phyloP scores from a whole-genome alignment of 768 basidiomycete genomes.

The Royoungia palumana region DNA sequence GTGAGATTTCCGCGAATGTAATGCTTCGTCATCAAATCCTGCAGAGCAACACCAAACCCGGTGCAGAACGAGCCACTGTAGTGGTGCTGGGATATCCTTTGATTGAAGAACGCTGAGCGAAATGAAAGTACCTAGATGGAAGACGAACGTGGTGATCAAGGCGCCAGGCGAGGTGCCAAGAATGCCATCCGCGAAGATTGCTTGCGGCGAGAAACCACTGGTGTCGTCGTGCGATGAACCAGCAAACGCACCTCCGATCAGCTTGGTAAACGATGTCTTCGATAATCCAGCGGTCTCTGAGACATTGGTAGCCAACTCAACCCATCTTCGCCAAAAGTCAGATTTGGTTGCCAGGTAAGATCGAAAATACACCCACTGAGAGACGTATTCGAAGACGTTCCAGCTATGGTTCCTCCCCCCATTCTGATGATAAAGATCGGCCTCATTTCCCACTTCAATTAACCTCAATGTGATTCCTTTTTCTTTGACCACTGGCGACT shows the following conservation, averaged over 20 bases:
- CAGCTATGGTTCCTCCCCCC: slow-evolving; percentile 40
- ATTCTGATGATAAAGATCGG: slow-evolving; percentile 51
- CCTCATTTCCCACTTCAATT: slow-evolving; percentile 63
- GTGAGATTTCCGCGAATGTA: slow-evolving; percentile 56
- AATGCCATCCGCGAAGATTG: slow-evolving; percentile 51
- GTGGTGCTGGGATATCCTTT: slow-evolving; percentile 40
- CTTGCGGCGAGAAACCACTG: slow-evolving; percentile 58
- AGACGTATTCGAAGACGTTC: slow-evolving; percentile 43
- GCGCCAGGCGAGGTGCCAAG: slow-evolving; percentile 45
- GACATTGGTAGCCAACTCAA: slow-evolving; percentile 47
- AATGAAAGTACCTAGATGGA: not conserved
- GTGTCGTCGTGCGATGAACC: slow-evolving; percentile 41
- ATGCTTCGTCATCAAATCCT: slow-evolving; percentile 64
- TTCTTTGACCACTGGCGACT: slow-evolving; percentile 34
- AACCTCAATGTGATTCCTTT: slow-evolving; percentile 49
- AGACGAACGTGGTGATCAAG: slow-evolving; percentile 50
- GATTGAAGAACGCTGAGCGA: no score
- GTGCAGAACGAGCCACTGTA: slow-evolving; percentile 61
- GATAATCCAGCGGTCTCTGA: slow-evolving; percentile 39
- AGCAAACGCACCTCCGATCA: slow-evolving; percentile 51
- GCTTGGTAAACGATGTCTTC: slow-evolving; percentile 37
- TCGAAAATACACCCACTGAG: slow-evolving; percentile 39
- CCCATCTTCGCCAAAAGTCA: slow-evolving; percentile 43
- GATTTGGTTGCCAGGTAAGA: not conserved
- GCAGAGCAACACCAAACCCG: slow-evolving; percentile 50